Base-by-base conservation (phyloP, 1,139 yeast species). In the Geotrichum citri-aurantii region DNA sequence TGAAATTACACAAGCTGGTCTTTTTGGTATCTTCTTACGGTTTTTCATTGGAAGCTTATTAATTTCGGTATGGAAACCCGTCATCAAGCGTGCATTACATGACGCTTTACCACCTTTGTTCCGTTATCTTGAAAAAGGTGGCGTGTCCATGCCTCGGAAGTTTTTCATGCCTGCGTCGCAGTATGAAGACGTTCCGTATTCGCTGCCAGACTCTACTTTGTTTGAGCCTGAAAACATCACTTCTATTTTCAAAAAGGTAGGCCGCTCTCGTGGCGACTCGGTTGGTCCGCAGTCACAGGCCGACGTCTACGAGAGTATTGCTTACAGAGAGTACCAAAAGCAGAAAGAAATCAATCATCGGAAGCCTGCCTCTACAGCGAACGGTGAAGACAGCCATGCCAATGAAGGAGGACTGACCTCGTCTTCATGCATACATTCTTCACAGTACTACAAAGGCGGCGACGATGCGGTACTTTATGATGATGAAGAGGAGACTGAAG, bases 31-130 rank as follows among this genome's bases (percentile, higher is more conserved):
- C 21, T 5, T 57, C 14, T 37, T 77, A 11, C 73, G 96, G 54
- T 75, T 85, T 3, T 48, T 79, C 0, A 52, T 86, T 23, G 96
- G 96, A 2, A 79, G 87, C 1, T 61, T 69, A 0, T 61, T 80
- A n/a, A 86, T 90, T 46, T 82, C 82, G 0, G 63, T 77, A 0
- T 90, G 96, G 96, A 84, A 89, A 63, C 72, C 81, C 0, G 57
- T 81, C 3, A 80, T 89, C 62, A 90, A 89, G 70, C 86, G 86
- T 19, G 65, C 83, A 1, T 73, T 88, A 1, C 79, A 81, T 65
- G 77, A 80, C 21, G 58, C 64, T 23, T 67, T 76, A 33, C 79
- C 79, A 3, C 78, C 78, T 2, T 58, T 76, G 14, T 75, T 70
- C 67, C 69, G 78, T 29, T 59, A 65, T 27, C 61, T 74, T 44